Conservation (phyloP, 2,329 filamentous ascomycete genomes). For the Scytalidium sp. region DNA sequence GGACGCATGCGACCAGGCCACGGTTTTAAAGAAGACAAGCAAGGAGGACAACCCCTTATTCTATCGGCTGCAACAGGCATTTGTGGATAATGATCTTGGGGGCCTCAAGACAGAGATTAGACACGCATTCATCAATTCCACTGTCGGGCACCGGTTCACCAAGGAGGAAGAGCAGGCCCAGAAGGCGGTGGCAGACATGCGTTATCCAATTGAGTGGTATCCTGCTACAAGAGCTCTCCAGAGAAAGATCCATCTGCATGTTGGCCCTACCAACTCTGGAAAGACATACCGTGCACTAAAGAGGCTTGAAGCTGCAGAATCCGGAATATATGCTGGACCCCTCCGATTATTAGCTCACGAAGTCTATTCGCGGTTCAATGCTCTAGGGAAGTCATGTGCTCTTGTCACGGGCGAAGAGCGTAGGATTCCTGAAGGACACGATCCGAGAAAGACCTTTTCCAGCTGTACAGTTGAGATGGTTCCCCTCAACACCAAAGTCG, state of each 20-base stretch:
- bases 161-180: conserved; percentile 44
- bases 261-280: conserved; percentile 95
- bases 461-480: conserved; percentile 97
- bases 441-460: conserved; percentile 54
- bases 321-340: conserved; percentile 87
- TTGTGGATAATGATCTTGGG: conserved; percentile 47
- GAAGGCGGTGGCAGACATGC: conserved; percentile 69
- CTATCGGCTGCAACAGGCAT: conserved; percentile 51
- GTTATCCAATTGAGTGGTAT: conserved; percentile 92
- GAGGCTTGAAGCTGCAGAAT: conserved; percentile 70
- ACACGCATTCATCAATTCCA: conserved; percentile 63
- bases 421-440: conserved; percentile 55
- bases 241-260: conserved; percentile 84
- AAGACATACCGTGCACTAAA: conserved; percentile 96
- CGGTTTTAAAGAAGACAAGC: conserved; percentile 5
- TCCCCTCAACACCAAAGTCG: conserved; percentile 45
- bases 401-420: conserved; percentile 91
- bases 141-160: conserved; percentile 56
- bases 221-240: conserved; percentile 77
- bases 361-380: conserved; percentile 82
- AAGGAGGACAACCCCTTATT: conserved; percentile 20
- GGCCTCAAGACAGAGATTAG: conserved; percentile 58
- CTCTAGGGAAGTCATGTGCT: conserved; percentile 73
- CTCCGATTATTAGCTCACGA: conserved; percentile 88
- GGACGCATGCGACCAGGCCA: conserved; percentile 11